These are phyloP conservation scores for Cryptosporidium tyzzeri DNA, from an alignment of 169 alveolate genomes.

Conservation along the genomic window DNA sequence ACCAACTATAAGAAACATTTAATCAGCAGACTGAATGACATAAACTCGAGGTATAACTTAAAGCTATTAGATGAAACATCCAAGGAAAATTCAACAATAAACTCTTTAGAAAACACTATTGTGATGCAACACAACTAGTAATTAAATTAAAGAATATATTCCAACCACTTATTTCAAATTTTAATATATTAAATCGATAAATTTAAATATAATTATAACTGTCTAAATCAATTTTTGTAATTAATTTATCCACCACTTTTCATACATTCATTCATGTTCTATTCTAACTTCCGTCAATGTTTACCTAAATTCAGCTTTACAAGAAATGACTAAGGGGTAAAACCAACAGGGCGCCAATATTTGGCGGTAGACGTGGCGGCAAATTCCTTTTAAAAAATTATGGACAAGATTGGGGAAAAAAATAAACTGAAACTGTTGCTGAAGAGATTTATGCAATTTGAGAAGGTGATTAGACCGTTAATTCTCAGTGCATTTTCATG, in stretches of 20 bases:
- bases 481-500: not conserved
- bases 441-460: constrained; percentile 1
- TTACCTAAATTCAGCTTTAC: not conserved
- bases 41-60: constrained; percentile 2
- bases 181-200: too few relatives aligned
- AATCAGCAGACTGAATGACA: not conserved
- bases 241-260: too few relatives aligned
- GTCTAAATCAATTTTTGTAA: too few relatives aligned
- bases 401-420: constrained; percentile 2
- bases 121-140: not conserved
- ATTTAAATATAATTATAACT: too few relatives aligned
- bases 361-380: constrained; percentile 76
- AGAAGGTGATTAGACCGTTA: not conserved
- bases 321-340: not conserved
- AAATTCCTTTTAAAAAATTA: not conserved
- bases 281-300: not conserved
- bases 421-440: not conserved
- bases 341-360: constrained; percentile 8
- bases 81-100: not conserved
- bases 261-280: not conserved
- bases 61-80: not conserved
- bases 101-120: not conserved
- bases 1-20: constrained; percentile 6
- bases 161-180: not conserved
- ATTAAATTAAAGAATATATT: not conserved